Evolutionary conservation across 805 yeast species (phyloP).

Genomic region (Suhomyces sp.): DNA sequence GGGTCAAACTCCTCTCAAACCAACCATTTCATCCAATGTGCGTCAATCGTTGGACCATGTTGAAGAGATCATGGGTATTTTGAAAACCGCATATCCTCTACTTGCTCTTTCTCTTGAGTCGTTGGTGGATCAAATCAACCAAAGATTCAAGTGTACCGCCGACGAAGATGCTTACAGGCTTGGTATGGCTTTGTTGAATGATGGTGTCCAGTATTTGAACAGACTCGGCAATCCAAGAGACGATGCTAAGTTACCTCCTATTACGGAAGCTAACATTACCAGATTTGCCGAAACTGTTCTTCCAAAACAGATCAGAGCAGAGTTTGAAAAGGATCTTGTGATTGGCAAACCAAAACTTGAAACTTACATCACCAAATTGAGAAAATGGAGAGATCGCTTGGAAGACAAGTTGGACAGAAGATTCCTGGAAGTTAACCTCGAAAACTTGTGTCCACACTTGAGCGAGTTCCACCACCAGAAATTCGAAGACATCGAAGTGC

Average conservation of each 20-base stretch:
- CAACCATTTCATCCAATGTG: slow-evolving; percentile 11
- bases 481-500: slow-evolving; percentile 95
- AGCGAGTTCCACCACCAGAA: slow-evolving; percentile 98
- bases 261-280: slow-evolving; percentile 83
- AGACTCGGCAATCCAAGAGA: slow-evolving; percentile 83
- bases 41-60: slow-evolving; percentile 93
- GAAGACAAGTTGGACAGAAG: slow-evolving; percentile 90
- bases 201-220: slow-evolving; percentile 87
- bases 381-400: slow-evolving; percentile 89
- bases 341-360: slow-evolving; percentile 84
- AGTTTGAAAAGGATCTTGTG: slow-evolving; percentile 89
- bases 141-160: slow-evolving; percentile 86
- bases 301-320: slow-evolving; percentile 83
- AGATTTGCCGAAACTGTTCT: slow-evolving; percentile 90
- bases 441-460: slow-evolving; percentile 88
- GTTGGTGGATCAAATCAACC: slow-evolving; percentile 90
- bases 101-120: slow-evolving; percentile 91
- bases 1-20: not conserved
- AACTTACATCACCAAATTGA: slow-evolving; percentile 73
- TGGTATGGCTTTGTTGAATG: slow-evolving; percentile 87
- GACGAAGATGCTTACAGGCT: slow-evolving; percentile 96
- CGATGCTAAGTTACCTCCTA: slow-evolving; percentile 83
- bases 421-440: slow-evolving; percentile 74
- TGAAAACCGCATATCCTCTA: slow-evolving; percentile 95
- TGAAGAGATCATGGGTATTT: slow-evolving; percentile 86